Base-by-base conservation (phyloP, 176 grass and related monocot species). In the Tillandsia fasciculata region DNA sequence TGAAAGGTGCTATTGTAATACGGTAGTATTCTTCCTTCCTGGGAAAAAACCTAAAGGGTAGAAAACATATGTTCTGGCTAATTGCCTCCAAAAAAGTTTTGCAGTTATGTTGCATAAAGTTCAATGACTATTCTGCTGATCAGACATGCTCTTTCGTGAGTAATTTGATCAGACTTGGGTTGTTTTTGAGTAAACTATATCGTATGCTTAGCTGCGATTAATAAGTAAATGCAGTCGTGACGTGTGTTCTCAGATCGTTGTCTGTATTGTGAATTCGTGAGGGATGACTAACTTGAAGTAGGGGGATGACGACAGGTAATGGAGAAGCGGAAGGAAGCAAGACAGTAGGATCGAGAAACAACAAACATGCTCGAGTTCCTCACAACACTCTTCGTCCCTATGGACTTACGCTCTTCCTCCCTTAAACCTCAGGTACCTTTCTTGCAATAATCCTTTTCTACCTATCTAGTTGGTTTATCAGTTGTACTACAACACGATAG, bases 361-460 rank as follows among this genome's bases (percentile, higher is more conserved):
- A 5, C 83, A 83, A 15, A 51, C 67, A 48, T 79, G 85, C 29
- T 78, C 72, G 9, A 89, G 78, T 20, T 87, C 83, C n/a, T 76
- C 86, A 24, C 78, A 22, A n/a, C 56, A 74, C 9, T 65, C 83
- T 13, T 77, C 74, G 23, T 92, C 88, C 52, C 79, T 94, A 76
- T 29, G 77, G 56, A 74, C 65, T 27, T 82, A 88, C 68, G 70
- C 72, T 71, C 68, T 66, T 65, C 78, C 69, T 54, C 20, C 70
- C 33, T 51, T 68, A 78, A 84, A 84, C 68, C 74, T 69, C 66
- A 86, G 90, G 90, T 83, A 76, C 53, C 49, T 76, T 61, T 42
- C 33, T 8, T 42, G 4, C 33, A 23, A 2, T 23, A 18, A 18
- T 17, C 12, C 20, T 59, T 33, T 33, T 33, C 29, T 33, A 33